These are phyloP conservation scores for Umbilicus rupestris DNA, from an alignment of 164 flowering plant species.

Conservation along the genomic window DNA sequence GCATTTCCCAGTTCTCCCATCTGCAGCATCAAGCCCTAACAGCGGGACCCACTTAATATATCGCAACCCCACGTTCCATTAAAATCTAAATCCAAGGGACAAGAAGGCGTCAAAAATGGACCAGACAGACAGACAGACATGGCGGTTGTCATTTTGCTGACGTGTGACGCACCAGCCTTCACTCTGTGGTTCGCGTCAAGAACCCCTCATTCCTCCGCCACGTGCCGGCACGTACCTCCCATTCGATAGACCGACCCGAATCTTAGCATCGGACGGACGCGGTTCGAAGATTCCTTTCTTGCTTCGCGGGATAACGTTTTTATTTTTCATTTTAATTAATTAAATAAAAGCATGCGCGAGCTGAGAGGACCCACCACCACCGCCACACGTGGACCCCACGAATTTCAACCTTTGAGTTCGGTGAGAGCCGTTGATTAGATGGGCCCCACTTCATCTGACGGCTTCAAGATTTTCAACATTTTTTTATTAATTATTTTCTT, in stretches of 20 bases:
- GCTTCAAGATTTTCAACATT: not conserved
- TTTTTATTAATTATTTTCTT: not conserved
- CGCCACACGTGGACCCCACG: constrained; percentile 3
- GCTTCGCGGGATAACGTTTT: not conserved
- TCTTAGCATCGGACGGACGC: constrained; percentile 1
- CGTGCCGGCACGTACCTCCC: not conserved
- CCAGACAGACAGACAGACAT: too few relatives aligned
- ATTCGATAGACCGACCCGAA: constrained; percentile 1
- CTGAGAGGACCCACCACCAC: constrained; percentile 5
- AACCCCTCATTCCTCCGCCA: constrained; percentile 3
- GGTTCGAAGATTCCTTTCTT: constrained; percentile 6
- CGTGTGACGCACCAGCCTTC: not conserved
- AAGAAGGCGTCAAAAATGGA: too few relatives aligned
- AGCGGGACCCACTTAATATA: too few relatives aligned
- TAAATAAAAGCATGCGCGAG: not conserved
- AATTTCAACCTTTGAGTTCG: not conserved
- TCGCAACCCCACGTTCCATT: too few relatives aligned
- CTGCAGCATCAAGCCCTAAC: too few relatives aligned
- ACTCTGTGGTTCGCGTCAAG: not conserved
- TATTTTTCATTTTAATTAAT: not conserved
- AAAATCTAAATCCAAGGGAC: too few relatives aligned
- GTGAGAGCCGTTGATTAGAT: not conserved
- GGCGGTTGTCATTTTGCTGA: not conserved
- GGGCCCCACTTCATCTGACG: not conserved
- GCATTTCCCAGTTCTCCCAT: too few relatives aligned